These are phyloP conservation scores for Trichophyton rubrum DNA, from an alignment of 2,329 filamentous ascomycete species.

Conservation along the genomic window DNA sequence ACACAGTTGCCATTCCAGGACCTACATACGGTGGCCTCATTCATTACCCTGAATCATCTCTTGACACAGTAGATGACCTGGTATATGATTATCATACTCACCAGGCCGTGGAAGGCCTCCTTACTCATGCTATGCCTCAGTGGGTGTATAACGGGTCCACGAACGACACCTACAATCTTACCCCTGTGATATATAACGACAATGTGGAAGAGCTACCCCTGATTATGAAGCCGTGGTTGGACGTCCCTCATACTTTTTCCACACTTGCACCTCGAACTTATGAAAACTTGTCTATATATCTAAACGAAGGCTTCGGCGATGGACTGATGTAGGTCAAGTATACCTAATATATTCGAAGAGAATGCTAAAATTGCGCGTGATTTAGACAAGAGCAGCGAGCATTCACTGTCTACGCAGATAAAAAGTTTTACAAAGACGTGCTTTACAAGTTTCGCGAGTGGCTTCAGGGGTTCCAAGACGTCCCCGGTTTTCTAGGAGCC, in stretches of 20 bases:
- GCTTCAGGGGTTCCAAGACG: neutral
- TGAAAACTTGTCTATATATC: conserved; percentile 2
- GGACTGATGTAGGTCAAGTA: conserved; percentile 6
- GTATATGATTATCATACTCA: conserved; percentile 7
- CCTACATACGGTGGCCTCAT: conserved; percentile 4
- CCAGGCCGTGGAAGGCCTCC: conserved; percentile 5
- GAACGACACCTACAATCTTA: neutral
- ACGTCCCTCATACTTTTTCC: neutral
- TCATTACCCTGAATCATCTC: neutral
- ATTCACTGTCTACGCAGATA: conserved; percentile 8
- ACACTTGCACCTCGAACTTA: conserved; percentile 2
- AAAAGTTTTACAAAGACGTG: conserved; percentile 6
- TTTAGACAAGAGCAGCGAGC: conserved; percentile 5
- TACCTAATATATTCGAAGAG: neutral
- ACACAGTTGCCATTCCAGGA: conserved; percentile 20
- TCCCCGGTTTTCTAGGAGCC: conserved; percentile 2
- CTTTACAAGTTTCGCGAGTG: conserved; percentile 5
- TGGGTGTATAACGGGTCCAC: conserved; percentile 1
- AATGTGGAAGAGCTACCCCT: conserved; percentile 4
- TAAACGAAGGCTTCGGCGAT: conserved; percentile 2
- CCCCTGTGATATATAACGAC: conserved; percentile 3
- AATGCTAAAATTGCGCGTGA: neutral
- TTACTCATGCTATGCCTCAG: conserved; percentile 7
- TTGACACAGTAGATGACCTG: conserved; percentile 2
- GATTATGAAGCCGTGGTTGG: conserved; percentile 5